These are phyloP conservation scores for Penicillium capsulatum DNA, from an alignment of 2,329 filamentous ascomycete genomes.

Conservation along the genomic window DNA sequence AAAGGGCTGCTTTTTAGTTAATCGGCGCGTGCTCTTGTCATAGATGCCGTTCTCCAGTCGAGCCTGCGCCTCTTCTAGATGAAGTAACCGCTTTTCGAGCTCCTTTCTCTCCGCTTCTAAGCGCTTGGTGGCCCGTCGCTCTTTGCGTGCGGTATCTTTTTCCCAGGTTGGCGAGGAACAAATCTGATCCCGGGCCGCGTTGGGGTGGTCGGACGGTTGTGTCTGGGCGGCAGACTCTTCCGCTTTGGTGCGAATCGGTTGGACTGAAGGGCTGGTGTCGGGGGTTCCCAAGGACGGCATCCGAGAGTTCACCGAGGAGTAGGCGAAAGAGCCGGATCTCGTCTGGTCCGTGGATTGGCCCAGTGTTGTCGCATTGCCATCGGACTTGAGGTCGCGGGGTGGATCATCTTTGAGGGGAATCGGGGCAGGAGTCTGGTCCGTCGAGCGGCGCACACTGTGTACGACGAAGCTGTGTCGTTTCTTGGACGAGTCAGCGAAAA, in stretches of 20 bases:
- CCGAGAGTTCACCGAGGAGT: slow-evolving; percentile 14
- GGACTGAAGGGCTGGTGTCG: slow-evolving; percentile 15
- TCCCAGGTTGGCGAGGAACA: slow-evolving; percentile 19
- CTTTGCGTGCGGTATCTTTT: slow-evolving; percentile 21
- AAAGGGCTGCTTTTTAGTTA: slow-evolving; percentile 35
- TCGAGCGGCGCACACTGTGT: background rate
- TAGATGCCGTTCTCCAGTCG: slow-evolving; percentile 14
- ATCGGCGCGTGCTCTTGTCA: slow-evolving; percentile 27
- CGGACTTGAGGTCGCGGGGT: slow-evolving; percentile 4
- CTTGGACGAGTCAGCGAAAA: background rate
- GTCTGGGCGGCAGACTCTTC: slow-evolving; percentile 6
- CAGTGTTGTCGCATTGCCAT: slow-evolving; percentile 1
- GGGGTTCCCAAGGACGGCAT: slow-evolving; percentile 16
- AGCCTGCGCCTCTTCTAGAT: slow-evolving; percentile 20
- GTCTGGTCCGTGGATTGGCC: slow-evolving; percentile 12
- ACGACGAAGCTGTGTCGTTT: slow-evolving; percentile 1
- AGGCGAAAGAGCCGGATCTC: slow-evolving; percentile 12
- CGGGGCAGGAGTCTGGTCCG: background rate
- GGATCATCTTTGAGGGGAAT: background rate
- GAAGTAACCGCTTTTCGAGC: slow-evolving; percentile 25
- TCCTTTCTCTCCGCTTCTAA: slow-evolving; percentile 33
- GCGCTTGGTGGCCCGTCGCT: slow-evolving; percentile 30
- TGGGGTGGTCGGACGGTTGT: slow-evolving; percentile 2
- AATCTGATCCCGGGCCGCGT: slow-evolving; percentile 11
- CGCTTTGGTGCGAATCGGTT: slow-evolving; percentile 5